Evolutionary conservation across 2,329 filamentous ascomycete genomes (phyloP), one percentile per base, ranked within the genome.

Genomic region (Lizonia empirigonia): DNA sequence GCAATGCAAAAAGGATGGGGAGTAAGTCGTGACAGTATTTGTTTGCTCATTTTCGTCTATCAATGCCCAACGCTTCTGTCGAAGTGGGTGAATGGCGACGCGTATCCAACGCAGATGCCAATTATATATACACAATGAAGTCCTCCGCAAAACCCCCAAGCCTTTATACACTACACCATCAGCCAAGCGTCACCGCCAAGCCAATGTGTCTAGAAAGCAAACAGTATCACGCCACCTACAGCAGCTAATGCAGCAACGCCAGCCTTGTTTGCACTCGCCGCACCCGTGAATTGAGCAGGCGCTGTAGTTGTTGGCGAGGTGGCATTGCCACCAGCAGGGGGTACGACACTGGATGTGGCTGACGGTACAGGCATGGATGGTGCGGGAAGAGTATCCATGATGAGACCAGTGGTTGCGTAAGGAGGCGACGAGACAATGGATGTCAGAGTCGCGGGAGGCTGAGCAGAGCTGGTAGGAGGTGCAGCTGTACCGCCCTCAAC

Each of bases 311-410:
- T 37, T 1, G 49, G 49, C 4, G 26, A n/a, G 5, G 66, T 65
- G 3, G 55, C 53, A 50, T 68, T 70, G 13, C 60, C 56, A 18
- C 37, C 26, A 16, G 8, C 22, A 0, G 49, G 37, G 18, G 64
- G 53, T 18, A 64, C 23, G 18, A 47, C 54, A 41, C 60, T 57
- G 15, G 64, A 60, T 9, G 68, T 66, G 5, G 59, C 54, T 9
- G 62, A 58, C 0, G 65, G 65, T 7, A 50, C 37, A 12, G 63
- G 56, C 4, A 62, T 60, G 26, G 41, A 45, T 3, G 68, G 68
- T 1, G 65, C 58, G 3, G 69, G 60, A 16, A 46, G 47, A 9
- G 67, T 72, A 34, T 68, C 67, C 7, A 65, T 58, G n/a, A 60
- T 55, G 20, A 70, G 56, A 40, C 63, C 64, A 19, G 50, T 56